Conservation (phyloP, 345 rosid genomes). For the Salix dunnii region DNA sequence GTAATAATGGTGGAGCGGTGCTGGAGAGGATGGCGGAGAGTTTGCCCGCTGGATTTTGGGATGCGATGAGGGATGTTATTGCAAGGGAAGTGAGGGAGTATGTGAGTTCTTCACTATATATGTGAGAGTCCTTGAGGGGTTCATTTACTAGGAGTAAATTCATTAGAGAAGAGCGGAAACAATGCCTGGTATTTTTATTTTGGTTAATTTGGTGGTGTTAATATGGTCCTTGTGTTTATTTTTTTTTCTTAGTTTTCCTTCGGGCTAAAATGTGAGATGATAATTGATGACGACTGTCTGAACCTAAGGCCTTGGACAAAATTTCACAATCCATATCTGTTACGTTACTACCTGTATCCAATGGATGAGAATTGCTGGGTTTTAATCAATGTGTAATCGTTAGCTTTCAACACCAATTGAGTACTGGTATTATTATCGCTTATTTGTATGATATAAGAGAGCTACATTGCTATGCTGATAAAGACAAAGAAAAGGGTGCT, state of each 20-base stretch:
- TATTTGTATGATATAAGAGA: no score
- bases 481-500: no score
- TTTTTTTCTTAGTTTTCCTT: background rate
- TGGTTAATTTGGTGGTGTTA: conserved; percentile 1
- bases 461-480: no score
- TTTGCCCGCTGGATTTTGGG: conserved; percentile 58
- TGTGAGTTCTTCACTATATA: conserved; percentile 38
- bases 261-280: background rate
- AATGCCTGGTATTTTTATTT: background rate
- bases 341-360: background rate
- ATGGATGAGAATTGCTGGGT: background rate
- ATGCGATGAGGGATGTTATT: conserved; percentile 58
- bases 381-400: background rate
- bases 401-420: no score
- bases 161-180: background rate
- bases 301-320: background rate
- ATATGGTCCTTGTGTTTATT: background rate
- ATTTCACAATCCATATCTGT: background rate
- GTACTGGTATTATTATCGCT: no score
- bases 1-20: conserved; percentile 3
- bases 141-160: conserved; percentile 9
- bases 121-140: conserved; percentile 28
- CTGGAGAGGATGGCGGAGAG: conserved; percentile 23
- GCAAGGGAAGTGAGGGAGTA: conserved; percentile 66
- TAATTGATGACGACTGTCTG: background rate